phyloP scores from a whole-genome alignment of 495 filamentous ascomycete genomes.

The Penicillium flavigenum region DNA sequence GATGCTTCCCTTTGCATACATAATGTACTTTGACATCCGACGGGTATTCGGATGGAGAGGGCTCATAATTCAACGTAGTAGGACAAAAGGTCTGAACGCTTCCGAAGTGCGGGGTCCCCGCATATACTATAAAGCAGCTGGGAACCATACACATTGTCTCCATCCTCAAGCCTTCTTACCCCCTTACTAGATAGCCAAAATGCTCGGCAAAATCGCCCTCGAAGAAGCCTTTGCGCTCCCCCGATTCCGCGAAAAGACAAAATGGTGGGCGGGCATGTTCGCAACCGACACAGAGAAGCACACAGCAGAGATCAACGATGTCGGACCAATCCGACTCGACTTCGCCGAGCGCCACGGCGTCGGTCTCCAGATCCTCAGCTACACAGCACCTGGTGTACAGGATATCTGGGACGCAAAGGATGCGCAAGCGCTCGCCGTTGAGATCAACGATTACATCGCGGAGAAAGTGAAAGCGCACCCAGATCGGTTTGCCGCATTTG shows the following conservation, averaged over 20 bases:
- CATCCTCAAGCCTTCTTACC: background rate
- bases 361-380: slow-evolving; percentile 58
- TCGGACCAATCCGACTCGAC: slow-evolving; percentile 50
- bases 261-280: slow-evolving; percentile 48
- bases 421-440: slow-evolving; percentile 44
- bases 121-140: slow-evolving; percentile 7
- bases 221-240: slow-evolving; percentile 54
- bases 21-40: slow-evolving; percentile 5
- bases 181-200: slow-evolving; percentile 22
- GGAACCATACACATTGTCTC: background rate
- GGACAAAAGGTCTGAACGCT: background rate
- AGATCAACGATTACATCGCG: slow-evolving; percentile 60
- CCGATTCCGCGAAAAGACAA: slow-evolving; percentile 47
- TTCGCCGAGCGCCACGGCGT: slow-evolving; percentile 59
- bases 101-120: slow-evolving; percentile 13
- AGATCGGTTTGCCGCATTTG: slow-evolving; percentile 57
- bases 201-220: slow-evolving; percentile 53
- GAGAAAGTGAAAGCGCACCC: slow-evolving; percentile 50
- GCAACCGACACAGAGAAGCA: slow-evolving; percentile 45
- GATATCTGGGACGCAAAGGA: slow-evolving; percentile 52
- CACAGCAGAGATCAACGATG: slow-evolving; percentile 46
- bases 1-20: background rate
- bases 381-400: slow-evolving; percentile 57
- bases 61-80: background rate
- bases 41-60: background rate